A percentile compares a stretch with the other conserved stretches of the same genome.
Conservation (phyloP, 345 rosid species). For the Noccaea bulbosa region DNA sequence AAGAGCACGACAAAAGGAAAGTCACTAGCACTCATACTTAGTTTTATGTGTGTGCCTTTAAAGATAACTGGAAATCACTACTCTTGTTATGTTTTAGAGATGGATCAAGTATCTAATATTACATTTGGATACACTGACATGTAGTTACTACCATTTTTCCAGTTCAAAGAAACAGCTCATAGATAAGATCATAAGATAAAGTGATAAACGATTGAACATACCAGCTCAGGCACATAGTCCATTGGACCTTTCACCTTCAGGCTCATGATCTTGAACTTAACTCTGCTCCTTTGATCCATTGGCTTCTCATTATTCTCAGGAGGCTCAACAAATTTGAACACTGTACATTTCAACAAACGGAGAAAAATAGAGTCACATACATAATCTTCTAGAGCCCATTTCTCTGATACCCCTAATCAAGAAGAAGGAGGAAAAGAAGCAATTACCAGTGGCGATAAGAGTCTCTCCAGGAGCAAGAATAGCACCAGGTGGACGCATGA, state of each 20-base stretch:
- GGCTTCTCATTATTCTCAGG: slow-evolving; percentile 97
- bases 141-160: not conserved
- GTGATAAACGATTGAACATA: slow-evolving; percentile 44
- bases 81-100: not conserved
- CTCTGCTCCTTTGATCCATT: slow-evolving; percentile 81
- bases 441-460: slow-evolving; percentile 82
- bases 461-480: slow-evolving; percentile 93
- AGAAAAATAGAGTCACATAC: not conserved
- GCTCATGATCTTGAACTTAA: slow-evolving; percentile 95
- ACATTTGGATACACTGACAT: not conserved
- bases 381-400: slow-evolving; percentile 3
- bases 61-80: not conserved
- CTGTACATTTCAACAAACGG: slow-evolving; percentile 43
- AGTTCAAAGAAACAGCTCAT: not conserved
- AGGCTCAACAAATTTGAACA: slow-evolving; percentile 93
- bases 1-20: not conserved
- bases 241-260: slow-evolving; percentile 81
- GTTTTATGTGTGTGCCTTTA: not conserved
- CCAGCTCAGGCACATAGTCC: slow-evolving; percentile 98
- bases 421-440: slow-evolving; percentile 3
- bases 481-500: slow-evolving; percentile 99
- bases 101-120: slow-evolving; percentile 1
- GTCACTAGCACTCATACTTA: not conserved
- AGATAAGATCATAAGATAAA: too few relatives aligned
- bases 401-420: not conserved